phyloP scores from a whole-genome alignment of 2,329 filamentous ascomycete species.

The Helminthosporium solani region DNA sequence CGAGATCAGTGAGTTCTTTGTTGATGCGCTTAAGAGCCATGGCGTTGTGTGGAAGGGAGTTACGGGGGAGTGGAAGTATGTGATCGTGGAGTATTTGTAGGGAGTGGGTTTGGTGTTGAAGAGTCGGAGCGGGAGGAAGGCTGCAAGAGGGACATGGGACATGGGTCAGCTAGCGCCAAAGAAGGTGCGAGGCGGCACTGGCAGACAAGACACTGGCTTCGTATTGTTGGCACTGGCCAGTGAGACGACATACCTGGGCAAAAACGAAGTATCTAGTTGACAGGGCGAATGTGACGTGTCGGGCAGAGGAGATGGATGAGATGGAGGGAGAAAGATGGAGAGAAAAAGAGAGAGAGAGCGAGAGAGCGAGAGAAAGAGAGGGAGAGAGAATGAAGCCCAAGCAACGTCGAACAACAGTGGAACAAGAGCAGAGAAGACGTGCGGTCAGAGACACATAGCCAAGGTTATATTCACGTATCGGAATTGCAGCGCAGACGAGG shows the following conservation, averaged over 20 bases:
- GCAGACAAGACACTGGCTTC: too few species aligned
- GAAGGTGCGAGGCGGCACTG: conserved; percentile 21
- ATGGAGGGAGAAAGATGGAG: too few species aligned
- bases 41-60: conserved; percentile 25
- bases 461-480: not conserved
- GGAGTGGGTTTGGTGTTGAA: conserved; percentile 32
- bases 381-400: too few species aligned
- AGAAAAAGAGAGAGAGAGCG: too few species aligned
- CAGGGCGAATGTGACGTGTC: too few species aligned
- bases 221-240: too few species aligned
- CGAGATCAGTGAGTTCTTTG: conserved; percentile 88
- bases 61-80: conserved; percentile 17
- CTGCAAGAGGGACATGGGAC: conserved; percentile 31
- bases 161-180: conserved; percentile 32
- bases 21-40: conserved; percentile 95
- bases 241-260: not conserved
- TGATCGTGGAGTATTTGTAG: conserved; percentile 13
- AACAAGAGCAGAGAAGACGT: not conserved
- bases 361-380: too few species aligned
- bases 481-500: not conserved
- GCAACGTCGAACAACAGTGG: too few species aligned
- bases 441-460: not conserved
- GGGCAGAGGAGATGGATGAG: too few species aligned
- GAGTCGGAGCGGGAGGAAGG: conserved; percentile 42
- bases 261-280: not conserved